These are phyloP conservation scores for Clavulina sp. DNA, from an alignment of 768 basidiomycete species.

Conservation along the genomic window DNA sequence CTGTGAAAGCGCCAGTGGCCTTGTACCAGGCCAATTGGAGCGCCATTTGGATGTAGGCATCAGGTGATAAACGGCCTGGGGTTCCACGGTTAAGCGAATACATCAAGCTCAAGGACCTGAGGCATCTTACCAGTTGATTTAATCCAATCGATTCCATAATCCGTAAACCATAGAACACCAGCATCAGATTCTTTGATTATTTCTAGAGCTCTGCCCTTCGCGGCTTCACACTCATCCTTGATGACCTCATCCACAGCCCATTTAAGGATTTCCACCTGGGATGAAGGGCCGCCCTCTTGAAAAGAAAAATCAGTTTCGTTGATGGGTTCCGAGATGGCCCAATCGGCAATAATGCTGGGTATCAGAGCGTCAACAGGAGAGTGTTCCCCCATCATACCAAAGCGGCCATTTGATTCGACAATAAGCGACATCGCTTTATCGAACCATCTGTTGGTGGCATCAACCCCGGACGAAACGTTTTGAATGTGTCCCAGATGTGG, in stretches of 20 bases:
- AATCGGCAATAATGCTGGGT: constrained; percentile 74
- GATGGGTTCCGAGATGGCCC: constrained; percentile 52
- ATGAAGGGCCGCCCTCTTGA: constrained; percentile 12
- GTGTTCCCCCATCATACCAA: constrained; percentile 81
- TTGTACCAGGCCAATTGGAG: constrained; percentile 84
- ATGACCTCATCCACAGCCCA: constrained; percentile 56
- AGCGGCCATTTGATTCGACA: constrained; percentile 66
- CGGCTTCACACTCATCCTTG: constrained; percentile 35
- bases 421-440: constrained; percentile 75
- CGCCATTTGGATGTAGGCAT: constrained; percentile 82
- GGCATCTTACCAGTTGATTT: constrained; percentile 47
- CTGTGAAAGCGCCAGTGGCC: constrained; percentile 56
- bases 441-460: constrained; percentile 67
- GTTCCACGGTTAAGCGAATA: neutral
- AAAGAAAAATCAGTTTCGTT: constrained; percentile 28
- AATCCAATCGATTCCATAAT: constrained; percentile 81
- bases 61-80: constrained; percentile 45
- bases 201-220: constrained; percentile 34
- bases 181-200: constrained; percentile 72
- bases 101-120: neutral
- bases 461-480: constrained; percentile 41
- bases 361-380: constrained; percentile 80
- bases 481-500: constrained; percentile 38
- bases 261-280: constrained; percentile 45
- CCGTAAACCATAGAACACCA: constrained; percentile 62